Evolutionary conservation across 139 green algal genomes (phyloP), one percentile per base, ranked within the genome.

Genomic region (Gonium pectorale): DNA sequence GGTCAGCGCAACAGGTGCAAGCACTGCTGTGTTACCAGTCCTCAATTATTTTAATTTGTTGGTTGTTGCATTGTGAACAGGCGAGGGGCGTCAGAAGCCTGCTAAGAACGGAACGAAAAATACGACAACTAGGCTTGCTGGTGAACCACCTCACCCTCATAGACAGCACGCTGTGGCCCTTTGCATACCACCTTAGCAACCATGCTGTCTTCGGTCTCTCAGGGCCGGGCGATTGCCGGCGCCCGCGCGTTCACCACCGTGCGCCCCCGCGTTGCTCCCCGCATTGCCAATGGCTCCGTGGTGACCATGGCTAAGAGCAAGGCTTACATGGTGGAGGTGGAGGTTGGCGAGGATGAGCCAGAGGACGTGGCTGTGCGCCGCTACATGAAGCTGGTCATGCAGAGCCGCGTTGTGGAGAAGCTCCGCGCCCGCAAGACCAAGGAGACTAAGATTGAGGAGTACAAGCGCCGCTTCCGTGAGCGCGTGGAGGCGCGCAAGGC

Each of bases 381-480:
- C 54, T 94, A 91, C 87, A 92, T 94, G 91, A 91, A 90, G 83
- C 72, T 83, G 51, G 87, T 94, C 26, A 80, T 92, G 85, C 88
- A 94, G 54, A 89, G 77, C 60, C 68, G 86, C 33, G 82, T 94
- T 1, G 79, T 94, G 60, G 88, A 91, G 78, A 62, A 94, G 91
- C 78, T 94, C 26, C 87, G 91, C 33, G 31, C 83, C 29, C 87
- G 87, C 43, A 71, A 78, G 59, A 78, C 75, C 67, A 92, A 89
- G 85, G 91, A 94, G 88, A 88, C 87, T 44, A 90, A 90, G 74
- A 87, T 92, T 60, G 88, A 94, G 87, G 68, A 82, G 54, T 91
- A 88, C 81, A 92, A 94, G 87, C 81, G 88, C 56, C 88, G 86
- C 46, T 79, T 89, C 67, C 46, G 67, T 49, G 91, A 94, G 87